These are phyloP conservation scores for Entoloma clypeatum DNA, from an alignment of 1,284 basidiomycete species.

Conservation along the genomic window DNA sequence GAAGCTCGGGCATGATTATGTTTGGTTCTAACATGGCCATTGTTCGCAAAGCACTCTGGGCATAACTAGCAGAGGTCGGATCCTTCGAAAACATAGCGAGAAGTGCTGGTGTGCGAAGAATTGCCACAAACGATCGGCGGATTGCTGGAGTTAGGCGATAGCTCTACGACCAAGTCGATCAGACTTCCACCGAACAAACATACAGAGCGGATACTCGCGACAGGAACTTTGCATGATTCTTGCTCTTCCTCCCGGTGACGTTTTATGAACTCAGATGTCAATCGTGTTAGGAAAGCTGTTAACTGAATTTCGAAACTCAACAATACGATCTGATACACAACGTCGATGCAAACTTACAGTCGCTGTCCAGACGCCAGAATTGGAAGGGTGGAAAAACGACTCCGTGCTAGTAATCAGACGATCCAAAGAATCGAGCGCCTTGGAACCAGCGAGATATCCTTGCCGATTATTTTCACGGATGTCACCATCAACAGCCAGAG, in stretches of 20 bases:
- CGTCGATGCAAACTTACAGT: constrained; percentile 38
- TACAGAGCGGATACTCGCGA: constrained; percentile 40
- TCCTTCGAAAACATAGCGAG: constrained; percentile 97
- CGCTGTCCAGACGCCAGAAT: constrained; percentile 68
- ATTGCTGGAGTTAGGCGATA: constrained; percentile 82
- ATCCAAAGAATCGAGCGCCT: constrained; percentile 86
- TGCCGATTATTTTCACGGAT: constrained; percentile 41
- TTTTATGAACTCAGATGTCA: constrained; percentile 80
- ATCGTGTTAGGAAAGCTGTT: constrained; percentile 74
- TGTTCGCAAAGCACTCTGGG: constrained; percentile 68
- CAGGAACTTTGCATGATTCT: constrained; percentile 77
- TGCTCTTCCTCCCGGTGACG: constrained; percentile 83
- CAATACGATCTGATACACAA: neutral
- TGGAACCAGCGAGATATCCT: constrained; percentile 82
- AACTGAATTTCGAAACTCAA: constrained; percentile 37
- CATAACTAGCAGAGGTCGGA: constrained; percentile 58
- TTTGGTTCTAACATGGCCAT: constrained; percentile 83
- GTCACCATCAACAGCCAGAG: constrained; percentile 83
- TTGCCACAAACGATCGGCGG: constrained; percentile 78
- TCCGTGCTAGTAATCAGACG: constrained; percentile 91
- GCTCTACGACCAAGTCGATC: constrained; percentile 35
- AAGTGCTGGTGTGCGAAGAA: constrained; percentile 84
- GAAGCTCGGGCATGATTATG: constrained; percentile 87
- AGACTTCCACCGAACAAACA: constrained; percentile 4
- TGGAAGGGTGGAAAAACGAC: constrained; percentile 89